These are phyloP conservation scores for Kazachstania viticola DNA, from an alignment of 805 yeast species.

Conservation along the genomic window DNA sequence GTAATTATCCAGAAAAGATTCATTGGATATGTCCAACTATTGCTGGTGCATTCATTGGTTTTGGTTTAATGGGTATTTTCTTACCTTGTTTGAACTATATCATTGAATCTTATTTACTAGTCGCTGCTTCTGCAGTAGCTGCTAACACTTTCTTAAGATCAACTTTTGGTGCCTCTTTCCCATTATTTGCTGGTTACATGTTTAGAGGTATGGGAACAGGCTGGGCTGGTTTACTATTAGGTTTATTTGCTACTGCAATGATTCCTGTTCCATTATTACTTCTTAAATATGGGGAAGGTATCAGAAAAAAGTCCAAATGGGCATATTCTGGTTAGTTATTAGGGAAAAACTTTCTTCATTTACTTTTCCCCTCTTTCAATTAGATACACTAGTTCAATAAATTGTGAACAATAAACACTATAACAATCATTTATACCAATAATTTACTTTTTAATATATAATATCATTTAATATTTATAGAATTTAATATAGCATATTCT, in stretches of 20 bases:
- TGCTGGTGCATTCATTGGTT: constrained; percentile 54
- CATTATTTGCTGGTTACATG: constrained; percentile 62
- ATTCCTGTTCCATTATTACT: constrained; percentile 62
- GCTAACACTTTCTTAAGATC: constrained; percentile 64
- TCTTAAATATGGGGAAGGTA: constrained; percentile 41
- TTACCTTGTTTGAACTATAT: constrained; percentile 60
- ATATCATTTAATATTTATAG: no score
- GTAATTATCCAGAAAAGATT: constrained; percentile 53
- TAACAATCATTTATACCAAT: no score
- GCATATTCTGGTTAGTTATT: constrained; percentile 29
- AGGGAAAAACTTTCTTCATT: no score
- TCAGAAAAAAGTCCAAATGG: constrained; percentile 47
- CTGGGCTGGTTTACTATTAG: constrained; percentile 71
- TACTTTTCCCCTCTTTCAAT: no score
- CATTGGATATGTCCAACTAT: constrained; percentile 76
- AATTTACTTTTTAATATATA: no score
- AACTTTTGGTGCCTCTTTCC: constrained; percentile 57
- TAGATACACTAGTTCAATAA: no score
- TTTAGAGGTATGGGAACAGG: constrained; percentile 54
- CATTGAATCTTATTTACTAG: constrained; percentile 54
- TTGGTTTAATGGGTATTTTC: constrained; percentile 58
- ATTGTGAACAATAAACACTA: no score
- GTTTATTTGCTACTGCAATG: constrained; percentile 45
- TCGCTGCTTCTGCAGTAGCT: constrained; percentile 73
- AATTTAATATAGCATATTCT: no score